Percentiles rank a stretch among this genome's conserved stretches.
Conservation (phyloP, 768 basidiomycete genomes). For the Wakefieldia striispora region DNA sequence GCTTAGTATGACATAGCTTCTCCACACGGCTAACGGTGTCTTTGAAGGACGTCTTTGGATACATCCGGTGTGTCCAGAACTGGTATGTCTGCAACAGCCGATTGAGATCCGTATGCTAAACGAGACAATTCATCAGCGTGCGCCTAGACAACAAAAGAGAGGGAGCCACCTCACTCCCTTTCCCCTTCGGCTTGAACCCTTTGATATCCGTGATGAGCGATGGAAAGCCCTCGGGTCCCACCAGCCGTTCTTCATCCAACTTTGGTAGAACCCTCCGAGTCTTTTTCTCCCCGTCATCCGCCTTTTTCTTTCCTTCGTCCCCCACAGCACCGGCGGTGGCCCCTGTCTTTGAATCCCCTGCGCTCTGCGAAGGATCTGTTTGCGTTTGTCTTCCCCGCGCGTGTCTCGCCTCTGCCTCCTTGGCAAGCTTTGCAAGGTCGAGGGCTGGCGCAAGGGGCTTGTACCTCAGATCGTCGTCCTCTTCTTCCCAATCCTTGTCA, state of each 20-base stretch:
- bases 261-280: constrained; percentile 41
- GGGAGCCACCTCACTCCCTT: constrained; percentile 79
- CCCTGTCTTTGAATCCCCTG: constrained; percentile 43
- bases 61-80: constrained; percentile 93
- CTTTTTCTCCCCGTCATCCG: constrained; percentile 27
- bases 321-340: constrained; percentile 18
- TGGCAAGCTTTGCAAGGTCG: constrained; percentile 51
- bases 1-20: constrained; percentile 80
- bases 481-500: constrained; percentile 49
- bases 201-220: constrained; percentile 74
- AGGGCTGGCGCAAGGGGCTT: constrained; percentile 49
- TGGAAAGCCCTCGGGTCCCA: constrained; percentile 77
- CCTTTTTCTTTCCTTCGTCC: constrained; percentile 8
- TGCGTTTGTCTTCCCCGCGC: constrained; percentile 21
- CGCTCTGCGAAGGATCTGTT: constrained; percentile 42
- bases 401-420: constrained; percentile 53
- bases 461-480: constrained; percentile 41
- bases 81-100: constrained; percentile 83
- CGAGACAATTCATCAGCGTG: neutral
- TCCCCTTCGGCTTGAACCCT: constrained; percentile 78
- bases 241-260: constrained; percentile 73
- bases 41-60: constrained; percentile 82
- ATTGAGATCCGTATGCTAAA: constrained; percentile 76
- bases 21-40: constrained; percentile 88
- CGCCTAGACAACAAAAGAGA: neutral